Evolutionary conservation across 2,329 filamentous ascomycete species (phyloP).

Genomic region (Cordyceps fumosorosea): DNA sequence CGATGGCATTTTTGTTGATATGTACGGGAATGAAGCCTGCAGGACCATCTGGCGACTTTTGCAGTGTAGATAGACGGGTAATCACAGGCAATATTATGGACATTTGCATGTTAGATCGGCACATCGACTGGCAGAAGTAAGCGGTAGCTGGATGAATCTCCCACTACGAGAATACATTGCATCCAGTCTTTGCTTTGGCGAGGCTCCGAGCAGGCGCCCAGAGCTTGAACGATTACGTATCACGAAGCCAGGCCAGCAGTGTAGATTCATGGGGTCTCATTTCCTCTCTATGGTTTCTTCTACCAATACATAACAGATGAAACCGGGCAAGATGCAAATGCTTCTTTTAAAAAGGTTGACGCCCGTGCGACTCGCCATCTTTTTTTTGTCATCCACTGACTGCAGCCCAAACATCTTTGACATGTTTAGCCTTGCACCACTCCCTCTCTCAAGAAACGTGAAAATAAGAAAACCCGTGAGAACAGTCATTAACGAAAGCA

Average conservation of each 20-base stretch:
- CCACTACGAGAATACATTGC: too few species aligned
- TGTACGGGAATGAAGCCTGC: neutral
- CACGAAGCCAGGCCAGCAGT: neutral
- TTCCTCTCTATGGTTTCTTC: conserved; percentile 30
- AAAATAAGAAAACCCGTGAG: conserved; percentile 8
- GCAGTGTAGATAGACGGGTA: conserved; percentile 5
- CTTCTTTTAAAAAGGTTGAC: conserved; percentile 29
- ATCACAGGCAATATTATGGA: neutral
- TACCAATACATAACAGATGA: conserved; percentile 34
- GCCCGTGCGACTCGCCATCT: conserved; percentile 29
- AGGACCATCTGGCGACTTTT: neutral
- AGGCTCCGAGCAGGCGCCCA: neutral
- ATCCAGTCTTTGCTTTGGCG: too few species aligned
- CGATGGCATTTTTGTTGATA: conserved; percentile 7
- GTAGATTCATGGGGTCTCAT: conserved; percentile 26
- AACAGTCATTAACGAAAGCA: conserved; percentile 8
- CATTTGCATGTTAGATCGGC: neutral
- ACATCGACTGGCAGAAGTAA: too few species aligned
- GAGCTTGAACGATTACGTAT: neutral
- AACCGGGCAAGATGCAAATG: conserved; percentile 36
- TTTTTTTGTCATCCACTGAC: neutral
- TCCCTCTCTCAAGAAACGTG: neutral
- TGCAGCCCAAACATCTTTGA: conserved; percentile 1
- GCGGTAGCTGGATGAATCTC: too few species aligned
- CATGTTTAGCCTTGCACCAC: conserved; percentile 14